A percentile compares a stretch with the other conserved stretches of the same genome.
Evolutionary conservation across 305 asterid species (phyloP).

Genomic region (Fraxinus greggii): DNA sequence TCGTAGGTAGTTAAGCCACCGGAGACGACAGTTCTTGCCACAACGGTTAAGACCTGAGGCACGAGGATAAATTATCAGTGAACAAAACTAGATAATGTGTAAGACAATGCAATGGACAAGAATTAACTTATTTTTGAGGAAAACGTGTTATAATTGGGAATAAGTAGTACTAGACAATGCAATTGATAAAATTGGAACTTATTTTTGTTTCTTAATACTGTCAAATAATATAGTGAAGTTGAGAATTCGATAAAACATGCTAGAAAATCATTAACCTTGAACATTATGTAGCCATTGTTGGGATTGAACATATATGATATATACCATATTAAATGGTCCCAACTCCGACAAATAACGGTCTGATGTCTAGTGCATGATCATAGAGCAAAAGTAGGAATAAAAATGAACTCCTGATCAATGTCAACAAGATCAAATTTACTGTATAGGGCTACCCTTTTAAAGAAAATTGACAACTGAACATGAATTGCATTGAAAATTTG

Average conservation of each 20-base stretch:
- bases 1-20: conserved; percentile 31
- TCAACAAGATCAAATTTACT: not conserved
- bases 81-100: not conserved
- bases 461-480: not conserved
- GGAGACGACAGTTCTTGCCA: conserved; percentile 27
- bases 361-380: not conserved
- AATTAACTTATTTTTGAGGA: too few species aligned
- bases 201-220: not conserved
- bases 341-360: not conserved
- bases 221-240: not conserved
- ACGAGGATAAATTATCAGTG: not conserved
- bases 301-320: not conserved
- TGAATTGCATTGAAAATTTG: not conserved
- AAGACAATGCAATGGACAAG: too few species aligned
- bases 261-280: too few species aligned
- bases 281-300: too few species aligned
- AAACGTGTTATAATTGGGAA: too few species aligned
- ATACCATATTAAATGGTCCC: not conserved
- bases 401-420: not conserved
- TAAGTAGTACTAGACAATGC: not conserved
- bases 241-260: not conserved
- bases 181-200: not conserved
- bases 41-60: conserved; percentile 27
- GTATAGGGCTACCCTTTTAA: not conserved
- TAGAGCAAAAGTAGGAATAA: not conserved